phyloP scores from a whole-genome alignment of 495 filamentous ascomycete genomes.

The Sordaria brevicollis region DNA sequence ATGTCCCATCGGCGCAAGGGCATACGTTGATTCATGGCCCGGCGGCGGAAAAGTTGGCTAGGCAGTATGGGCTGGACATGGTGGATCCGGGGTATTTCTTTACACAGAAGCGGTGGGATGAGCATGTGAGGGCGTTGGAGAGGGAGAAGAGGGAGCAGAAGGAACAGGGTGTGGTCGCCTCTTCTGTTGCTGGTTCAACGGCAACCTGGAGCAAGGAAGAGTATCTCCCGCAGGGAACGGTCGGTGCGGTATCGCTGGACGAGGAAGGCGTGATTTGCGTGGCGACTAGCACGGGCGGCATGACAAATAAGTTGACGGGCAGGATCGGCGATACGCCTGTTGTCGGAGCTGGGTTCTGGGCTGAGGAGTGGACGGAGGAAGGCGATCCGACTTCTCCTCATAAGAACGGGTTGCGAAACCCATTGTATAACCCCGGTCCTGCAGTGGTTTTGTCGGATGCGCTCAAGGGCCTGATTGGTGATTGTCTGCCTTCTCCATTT shows the following conservation, averaged over 20 bases:
- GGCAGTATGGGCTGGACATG: constrained; percentile 56
- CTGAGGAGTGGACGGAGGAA: constrained; percentile 61
- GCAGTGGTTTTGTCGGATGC: constrained; percentile 28
- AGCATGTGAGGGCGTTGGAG: constrained; percentile 60
- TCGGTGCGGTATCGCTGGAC: constrained; percentile 74
- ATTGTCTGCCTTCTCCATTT: constrained; percentile 41
- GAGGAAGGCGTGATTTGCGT: constrained; percentile 57
- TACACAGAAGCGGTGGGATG: constrained; percentile 70
- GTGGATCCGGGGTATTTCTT: constrained; percentile 65
- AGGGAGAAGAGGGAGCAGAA: constrained; percentile 27
- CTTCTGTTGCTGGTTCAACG: constrained; percentile 7
- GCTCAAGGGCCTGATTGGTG: constrained; percentile 34
- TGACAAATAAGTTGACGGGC: constrained; percentile 83
- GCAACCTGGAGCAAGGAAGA: constrained; percentile 40
- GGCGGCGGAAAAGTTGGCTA: constrained; percentile 56
- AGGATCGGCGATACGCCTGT: constrained; percentile 83
- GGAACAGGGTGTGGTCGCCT: neutral
- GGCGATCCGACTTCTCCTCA: constrained; percentile 8
- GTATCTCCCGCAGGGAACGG: constrained; percentile 74
- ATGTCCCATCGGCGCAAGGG: constrained; percentile 41
- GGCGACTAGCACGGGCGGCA: constrained; percentile 78
- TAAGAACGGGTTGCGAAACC: neutral
- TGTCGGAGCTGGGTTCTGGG: constrained; percentile 82
- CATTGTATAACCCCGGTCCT: constrained; percentile 13
- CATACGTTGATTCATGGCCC: constrained; percentile 60